Base-by-base conservation (phyloP, 208 protist species). In the Leishmania tarentolae region DNA sequence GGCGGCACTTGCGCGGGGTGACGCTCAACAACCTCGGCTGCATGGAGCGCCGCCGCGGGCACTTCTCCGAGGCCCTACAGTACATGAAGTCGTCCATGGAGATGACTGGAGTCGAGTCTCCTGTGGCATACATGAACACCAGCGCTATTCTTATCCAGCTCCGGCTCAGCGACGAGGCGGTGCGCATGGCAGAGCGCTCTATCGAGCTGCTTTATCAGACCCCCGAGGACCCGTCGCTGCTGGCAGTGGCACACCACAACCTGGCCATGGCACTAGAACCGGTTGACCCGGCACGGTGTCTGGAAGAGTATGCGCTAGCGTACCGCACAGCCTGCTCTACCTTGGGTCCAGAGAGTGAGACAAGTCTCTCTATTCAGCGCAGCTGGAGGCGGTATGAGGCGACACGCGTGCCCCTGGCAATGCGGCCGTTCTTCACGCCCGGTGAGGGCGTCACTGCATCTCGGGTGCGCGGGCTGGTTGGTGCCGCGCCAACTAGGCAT, bases 21-120 rank as follows among this genome's bases (percentile, higher is more conserved):
- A 97, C 94, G 42, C 83, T 96, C 47, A 98, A 97, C 82, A 98
- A 98, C 87, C 86, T 95, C 75, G 95, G 95, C 50, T 97, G 93
- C 81, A 91, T 97, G 83, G 92, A 98, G 86, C 91, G 93, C 24
- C 93, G 88, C 61, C 91, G 93, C n/a, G 94, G 94, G 1, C 92
- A 94, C 77, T 96, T 95, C 80, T 83, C 83, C 15, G 87, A 91
- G 46, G 93, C 95, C 13, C 85, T 97, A 24, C 57, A 83, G 52
- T 94, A 93, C 82, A 91, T 98, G 86, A 83, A 93, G 81, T 80
- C 88, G 37, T 96, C 92, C 17, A 92, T 97, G 92, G 80, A 91
- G 59, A 86, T 87, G 78, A 94, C 94, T 5, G 90, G 89, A 3
- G 80, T 91, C 69, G 89, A 96, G 82, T 95, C 92, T 17, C 90